Base-by-base conservation (phyloP, 163 green algal genomes). In the Scenedesmus sp. region DNA sequence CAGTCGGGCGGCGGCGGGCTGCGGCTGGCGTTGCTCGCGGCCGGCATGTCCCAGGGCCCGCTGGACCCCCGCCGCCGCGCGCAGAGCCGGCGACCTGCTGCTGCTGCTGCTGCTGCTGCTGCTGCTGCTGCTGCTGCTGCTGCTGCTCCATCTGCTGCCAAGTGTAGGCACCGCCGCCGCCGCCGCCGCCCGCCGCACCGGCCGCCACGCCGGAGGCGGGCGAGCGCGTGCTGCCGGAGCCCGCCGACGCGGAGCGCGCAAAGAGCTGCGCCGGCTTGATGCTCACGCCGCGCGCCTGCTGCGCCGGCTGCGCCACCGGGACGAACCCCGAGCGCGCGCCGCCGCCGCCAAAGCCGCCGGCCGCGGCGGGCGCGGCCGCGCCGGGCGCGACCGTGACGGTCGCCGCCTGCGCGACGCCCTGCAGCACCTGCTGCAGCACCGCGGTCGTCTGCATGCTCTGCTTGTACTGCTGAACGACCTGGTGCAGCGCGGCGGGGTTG, bases 381-480 rank as follows among this genome's bases (percentile, higher is more conserved):
- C 44, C 31, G 26, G 63, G n/a, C n/a, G n/a, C n/a, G n/a, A n/a
- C n/a, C n/a, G n/a, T n/a, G n/a, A n/a, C n/a, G n/a, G n/a, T n/a
- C n/a, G n/a, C 63, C 26, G 42, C 63, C 44, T 67, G 69, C 39
- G 69, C 18, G 5, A 57, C 69, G 14, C 69, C 20, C 36, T 66
- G 69, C 10, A 60, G 51, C 69, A 60, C n/a, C 33, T 77, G 69
- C 69, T 66, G 53, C 36, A 77, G 53, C 24, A 57, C 53, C 28
- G 51, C 22, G 3, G 69, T 57, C 11, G 53, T 57, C 15, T 54
- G 48, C 50, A 65, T 13, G 39, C 69, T 73, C 69, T 66, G 69
- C 34, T 67, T 47, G 69, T 77, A 77, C 69, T 77, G 69, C 54
- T 77, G 69, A 31, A 77, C 54, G 0, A 77, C 69, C 29, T 77